Base-by-base conservation (phyloP, 1,284 basidiomycete species). In the Termitomyces sp. region DNA sequence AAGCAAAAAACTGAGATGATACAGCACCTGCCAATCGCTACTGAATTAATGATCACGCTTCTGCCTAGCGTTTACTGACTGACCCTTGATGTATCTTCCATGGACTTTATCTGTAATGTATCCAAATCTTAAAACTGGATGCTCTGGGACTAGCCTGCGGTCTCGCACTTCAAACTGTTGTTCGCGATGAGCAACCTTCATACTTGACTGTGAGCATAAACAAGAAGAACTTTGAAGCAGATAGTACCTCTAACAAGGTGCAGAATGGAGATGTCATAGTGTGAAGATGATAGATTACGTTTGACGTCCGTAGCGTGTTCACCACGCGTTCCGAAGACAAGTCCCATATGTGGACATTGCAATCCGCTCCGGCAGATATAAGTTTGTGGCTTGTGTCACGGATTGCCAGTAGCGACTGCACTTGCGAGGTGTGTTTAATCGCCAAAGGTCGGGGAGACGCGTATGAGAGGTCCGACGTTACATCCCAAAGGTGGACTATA, bases 101-200 rank as follows among this genome's bases (percentile, higher is more conserved):
- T 75, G 73, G 15, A 67, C 61, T 42, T 73, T 70, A 4, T 58
- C 54, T 15, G 66, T 65, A 13, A 61, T 43, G 58, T 74, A 80
- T 7, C 79, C 79, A 57, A 82, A 81, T 42, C 75, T 67, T 51
- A 71, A 68, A 13, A 71, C 71, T 3, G 73, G 65, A 30, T 58
- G 56, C 34, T 62, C 59, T 15, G 73, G 70, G 8, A 72, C 68
- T 40, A 66, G 50, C 12, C 80, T 70, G 57, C 72, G 68, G 60
- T 82, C 80, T 28, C 72, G 75, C 28, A 81, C 55, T 59, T 82
- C 79, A 54, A 78, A 80, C 58, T 82, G 80, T 30, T 73, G 68
- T 58, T 82, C 80, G 28, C 77, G 68, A 61, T 80, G 77, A 12
- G 72, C 73, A 46, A 81, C 69, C 79, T 80, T 31, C 8, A 13